Percentiles rank a stretch among this genome's conserved stretches.
Conservation (phyloP, 2,329 filamentous ascomycete genomes). For the Epichloe coenophiala region DNA sequence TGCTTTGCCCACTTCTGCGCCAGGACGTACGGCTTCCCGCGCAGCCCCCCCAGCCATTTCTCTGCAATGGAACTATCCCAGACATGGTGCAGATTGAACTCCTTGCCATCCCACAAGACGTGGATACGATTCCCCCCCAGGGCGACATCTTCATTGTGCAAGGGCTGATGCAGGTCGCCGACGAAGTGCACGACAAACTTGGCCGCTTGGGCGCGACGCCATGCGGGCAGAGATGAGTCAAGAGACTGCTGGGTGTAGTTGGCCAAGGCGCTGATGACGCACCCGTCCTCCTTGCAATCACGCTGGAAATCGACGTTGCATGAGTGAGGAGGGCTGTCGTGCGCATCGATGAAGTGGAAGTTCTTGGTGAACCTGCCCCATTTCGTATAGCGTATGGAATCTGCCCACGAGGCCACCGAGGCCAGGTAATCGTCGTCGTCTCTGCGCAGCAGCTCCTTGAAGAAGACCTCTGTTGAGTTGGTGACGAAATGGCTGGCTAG, state of each 20-base stretch:
- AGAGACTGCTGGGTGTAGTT: constrained; percentile 47
- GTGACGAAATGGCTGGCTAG: constrained; percentile 47
- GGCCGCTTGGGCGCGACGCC: constrained; percentile 42
- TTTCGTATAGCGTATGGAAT: constrained; percentile 50
- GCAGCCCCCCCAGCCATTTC: constrained; percentile 47
- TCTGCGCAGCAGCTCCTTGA: constrained; percentile 43
- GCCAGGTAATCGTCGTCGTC: constrained; percentile 45
- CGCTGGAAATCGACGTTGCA: constrained; percentile 46
- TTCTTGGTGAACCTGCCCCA: constrained; percentile 47
- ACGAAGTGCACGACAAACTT: constrained; percentile 58
- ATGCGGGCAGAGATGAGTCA: constrained; percentile 29
- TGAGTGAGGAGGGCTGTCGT: constrained; percentile 43
- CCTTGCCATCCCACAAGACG: constrained; percentile 44
- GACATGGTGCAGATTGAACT: constrained; percentile 55
- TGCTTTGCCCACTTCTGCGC: constrained; percentile 43
- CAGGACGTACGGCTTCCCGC: constrained; percentile 33
- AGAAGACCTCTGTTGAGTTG: constrained; percentile 38
- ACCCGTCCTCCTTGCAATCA: constrained; percentile 50
- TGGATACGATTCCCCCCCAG: constrained; percentile 58
- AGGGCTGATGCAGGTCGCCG: constrained; percentile 56
- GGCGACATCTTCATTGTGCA: constrained; percentile 50
- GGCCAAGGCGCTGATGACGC: constrained; percentile 44
- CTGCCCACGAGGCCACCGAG: constrained; percentile 52
- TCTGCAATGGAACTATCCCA: constrained; percentile 62
- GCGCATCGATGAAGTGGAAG: constrained; percentile 58